Evolutionary conservation across 1,284 basidiomycete species (phyloP).

Genomic region (Clitocybe nebularis): DNA sequence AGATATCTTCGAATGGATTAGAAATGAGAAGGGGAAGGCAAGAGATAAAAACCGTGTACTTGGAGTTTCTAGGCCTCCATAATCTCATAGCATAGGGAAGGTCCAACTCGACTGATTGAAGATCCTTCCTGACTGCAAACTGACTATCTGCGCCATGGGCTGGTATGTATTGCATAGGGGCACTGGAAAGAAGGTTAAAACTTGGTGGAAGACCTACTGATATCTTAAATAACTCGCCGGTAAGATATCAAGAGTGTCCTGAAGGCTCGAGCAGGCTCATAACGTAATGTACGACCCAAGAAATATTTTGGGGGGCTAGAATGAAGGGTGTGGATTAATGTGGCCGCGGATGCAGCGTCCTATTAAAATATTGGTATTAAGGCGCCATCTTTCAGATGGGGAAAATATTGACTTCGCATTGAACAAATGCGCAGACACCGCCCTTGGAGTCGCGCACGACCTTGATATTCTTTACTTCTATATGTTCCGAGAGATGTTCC

Average conservation of each 20-base stretch:
- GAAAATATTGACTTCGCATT: constrained; percentile 57
- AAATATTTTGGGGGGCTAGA: constrained; percentile 54
- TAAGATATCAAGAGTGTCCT: constrained; percentile 71
- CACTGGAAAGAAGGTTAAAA: constrained; percentile 25
- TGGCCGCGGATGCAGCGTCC: constrained; percentile 55
- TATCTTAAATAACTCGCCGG: constrained; percentile 37
- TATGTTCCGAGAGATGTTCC: constrained; percentile 59
- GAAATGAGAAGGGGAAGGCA: constrained; percentile 3
- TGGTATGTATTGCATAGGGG: constrained; percentile 39
- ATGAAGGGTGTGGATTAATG: constrained; percentile 57
- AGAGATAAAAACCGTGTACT: constrained; percentile 27
- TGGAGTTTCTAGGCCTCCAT: constrained; percentile 40
- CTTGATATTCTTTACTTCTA: constrained; percentile 64
- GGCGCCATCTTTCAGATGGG: constrained; percentile 3
- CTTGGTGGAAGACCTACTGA: background rate
- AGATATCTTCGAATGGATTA: constrained; percentile 38
- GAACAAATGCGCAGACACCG: constrained; percentile 75
- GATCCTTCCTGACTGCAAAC: constrained; percentile 9
- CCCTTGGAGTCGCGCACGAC: constrained; percentile 72
- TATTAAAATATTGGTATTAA: constrained; percentile 25
- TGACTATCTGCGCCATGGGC: constrained; percentile 18
- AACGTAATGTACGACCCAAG: constrained; percentile 66
- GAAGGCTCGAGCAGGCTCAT: constrained; percentile 73
- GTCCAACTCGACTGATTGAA: constrained; percentile 32
- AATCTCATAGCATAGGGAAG: constrained; percentile 53